Evolutionary conservation across 139 green algal species (phyloP), one percentile per base, ranked within the genome.

Genomic region (Axilococcus clingmanii): DNA sequence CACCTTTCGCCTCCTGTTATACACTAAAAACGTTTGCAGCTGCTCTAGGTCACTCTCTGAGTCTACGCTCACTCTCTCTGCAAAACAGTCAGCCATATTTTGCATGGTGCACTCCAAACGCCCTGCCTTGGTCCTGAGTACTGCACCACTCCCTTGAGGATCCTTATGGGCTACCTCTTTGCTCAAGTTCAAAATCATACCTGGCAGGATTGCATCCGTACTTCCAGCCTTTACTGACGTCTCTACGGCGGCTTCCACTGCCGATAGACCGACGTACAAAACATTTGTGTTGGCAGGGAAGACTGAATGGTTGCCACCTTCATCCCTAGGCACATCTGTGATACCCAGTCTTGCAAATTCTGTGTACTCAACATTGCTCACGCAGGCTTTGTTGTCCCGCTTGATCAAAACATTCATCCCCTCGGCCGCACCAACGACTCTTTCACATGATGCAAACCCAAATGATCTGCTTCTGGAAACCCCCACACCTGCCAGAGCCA

Each of bases 221-320:
- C 31, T 55, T 34, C 61, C 66, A 0, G 34, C 43, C 0, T 36
- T 40, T 25, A 82, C 55, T 9, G 68, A 66, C n/a, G 48, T 54
- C 2, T 57, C 50, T 49, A 90, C 68, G 32, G 65, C 64, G 2
- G 48, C 44, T 46, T 82, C 72, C 6, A 79, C 75, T 7, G 75
- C 61, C 24, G 68, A 30, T 29, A 92, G 62, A 29, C 79, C 80
- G 8, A 96, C 70, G 47, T 91, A 99, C 14, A 99, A 73, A 33
- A 99, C 86, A 62, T 99, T 99, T 31, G 91, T 96, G 75, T 99
- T 99, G 47, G 91, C 91, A 9, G 91, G 91, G 60, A 91, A 98
- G 25, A 72, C 68, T 19, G 59, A 69, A 41, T 55, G 57, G 36
- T 58, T 41, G 35, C 51, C 68, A 40, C 56, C 63, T 20, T 63